Conservation (phyloP, 139 green algal genomes). For the Volvox reticuliferus region DNA sequence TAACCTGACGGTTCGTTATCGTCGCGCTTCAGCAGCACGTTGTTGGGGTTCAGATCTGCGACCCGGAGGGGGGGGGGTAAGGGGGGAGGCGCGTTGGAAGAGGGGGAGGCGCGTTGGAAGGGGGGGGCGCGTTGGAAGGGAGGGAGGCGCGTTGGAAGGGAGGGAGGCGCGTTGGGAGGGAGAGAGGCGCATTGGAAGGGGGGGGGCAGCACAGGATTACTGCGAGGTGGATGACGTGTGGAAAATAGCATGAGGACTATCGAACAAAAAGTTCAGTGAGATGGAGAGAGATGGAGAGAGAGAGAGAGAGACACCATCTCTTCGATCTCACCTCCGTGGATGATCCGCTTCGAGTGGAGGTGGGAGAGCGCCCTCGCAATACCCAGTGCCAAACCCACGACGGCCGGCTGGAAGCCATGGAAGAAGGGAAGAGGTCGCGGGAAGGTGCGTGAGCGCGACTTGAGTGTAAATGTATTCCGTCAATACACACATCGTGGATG, state of each 20-base stretch:
- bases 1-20: background rate
- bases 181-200: background rate
- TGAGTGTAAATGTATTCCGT: background rate
- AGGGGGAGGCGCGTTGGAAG: background rate
- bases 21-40: constrained; percentile 56
- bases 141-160: background rate
- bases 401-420: background rate
- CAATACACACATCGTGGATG: background rate
- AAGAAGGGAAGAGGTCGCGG: background rate
- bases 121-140: background rate
- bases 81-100: background rate
- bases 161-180: background rate
- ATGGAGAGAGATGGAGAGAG: too few species aligned
- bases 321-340: constrained; percentile 62
- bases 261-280: too few species aligned
- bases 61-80: background rate
- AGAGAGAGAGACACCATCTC: too few species aligned
- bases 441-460: too few species aligned
- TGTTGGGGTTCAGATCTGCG: constrained; percentile 48
- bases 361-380: constrained; percentile 60
- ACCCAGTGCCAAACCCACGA: constrained; percentile 34
- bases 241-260: too few species aligned
- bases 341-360: constrained; percentile 66
- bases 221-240: too few species aligned
- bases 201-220: too few species aligned